Percentiles rank a stretch among this genome's conserved stretches.
These are phyloP conservation scores for Tuber aestivum DNA, from an alignment of 495 filamentous ascomycete genomes.

Conservation along the genomic window DNA sequence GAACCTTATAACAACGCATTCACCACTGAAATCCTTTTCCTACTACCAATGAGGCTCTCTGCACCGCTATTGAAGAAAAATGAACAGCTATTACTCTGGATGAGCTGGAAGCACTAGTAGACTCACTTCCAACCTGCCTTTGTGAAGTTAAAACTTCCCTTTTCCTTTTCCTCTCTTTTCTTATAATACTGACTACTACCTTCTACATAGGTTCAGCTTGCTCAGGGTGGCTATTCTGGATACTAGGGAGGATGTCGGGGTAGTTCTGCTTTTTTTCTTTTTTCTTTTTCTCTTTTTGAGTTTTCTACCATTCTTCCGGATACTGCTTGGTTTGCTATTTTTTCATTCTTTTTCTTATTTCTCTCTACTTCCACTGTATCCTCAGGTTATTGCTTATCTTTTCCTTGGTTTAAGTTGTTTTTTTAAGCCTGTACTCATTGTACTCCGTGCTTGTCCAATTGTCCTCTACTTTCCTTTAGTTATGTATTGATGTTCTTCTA, in stretches of 20 bases:
- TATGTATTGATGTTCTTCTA: no score
- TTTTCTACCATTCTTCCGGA: no score
- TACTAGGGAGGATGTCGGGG: background rate
- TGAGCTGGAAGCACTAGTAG: slow-evolving; percentile 8
- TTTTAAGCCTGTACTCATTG: no score
- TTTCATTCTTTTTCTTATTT: no score
- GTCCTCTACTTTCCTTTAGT: no score
- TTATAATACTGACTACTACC: background rate
- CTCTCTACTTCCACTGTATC: no score
- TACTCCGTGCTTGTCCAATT: no score
- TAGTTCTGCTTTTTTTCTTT: background rate
- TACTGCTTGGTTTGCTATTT: no score
- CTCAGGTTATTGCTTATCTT: no score
- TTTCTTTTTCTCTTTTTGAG: no score
- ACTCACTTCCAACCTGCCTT: background rate
- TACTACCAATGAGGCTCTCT: background rate
- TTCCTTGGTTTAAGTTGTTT: background rate
- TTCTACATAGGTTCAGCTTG: background rate
- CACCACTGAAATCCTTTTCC: background rate
- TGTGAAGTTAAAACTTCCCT: background rate
- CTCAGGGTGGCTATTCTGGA: background rate
- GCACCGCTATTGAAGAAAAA: slow-evolving; percentile 12
- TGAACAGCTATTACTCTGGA: slow-evolving; percentile 9
- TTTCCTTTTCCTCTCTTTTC: background rate
- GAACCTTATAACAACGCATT: background rate